Base-by-base conservation (phyloP, 164 flowering plant genomes). In the Umbellularia californica region DNA sequence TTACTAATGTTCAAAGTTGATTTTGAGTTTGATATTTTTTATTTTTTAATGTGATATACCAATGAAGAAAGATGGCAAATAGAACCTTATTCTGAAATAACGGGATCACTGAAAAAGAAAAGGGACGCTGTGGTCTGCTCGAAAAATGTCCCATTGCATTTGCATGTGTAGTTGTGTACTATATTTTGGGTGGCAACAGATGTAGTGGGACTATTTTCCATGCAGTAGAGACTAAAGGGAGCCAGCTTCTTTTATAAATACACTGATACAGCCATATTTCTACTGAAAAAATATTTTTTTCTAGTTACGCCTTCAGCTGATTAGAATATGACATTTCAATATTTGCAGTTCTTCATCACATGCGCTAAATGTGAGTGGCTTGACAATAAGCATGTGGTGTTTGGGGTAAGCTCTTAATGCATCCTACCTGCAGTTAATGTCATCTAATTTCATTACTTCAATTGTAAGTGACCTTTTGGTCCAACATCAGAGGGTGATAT, bases 381-480 rank as follows among this genome's bases (percentile, higher is more conserved):
- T 52, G 99, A 96, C 84, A 92, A 96, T 75, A 96, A 96, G 87
- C 99, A 96, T 78, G 97, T 96, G 17, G 98, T 96, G 13, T 96
- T 96, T 73, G 99, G 99, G 95, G 99, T 95, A 90, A 74, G 90
- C 65, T 71, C 73, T 25, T 23, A 64, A 22, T 64, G 24, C 12
- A 12, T 64, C 25, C 27, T 17, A 5, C 23, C 12, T 22, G n/a
- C 22, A 11, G 13, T 22, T 12, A 24, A 64, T 22, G 28, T 24
- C 13, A 22, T 55, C n/a, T 55, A 55, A 55, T 55, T 55, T 14
- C 60, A 17, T 55, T 55, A 55, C n/a, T 55, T 55, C 15, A 15
- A 20, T 55, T 55, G n/a, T 55, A 55, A 20, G 20, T 55, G 60
- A 55, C 7, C 13, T 3, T 55, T 55, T 19, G 4, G 60, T 55